Evolutionary conservation across 176 grass and related monocot species (phyloP).

Genomic region (Carex parvula): DNA sequence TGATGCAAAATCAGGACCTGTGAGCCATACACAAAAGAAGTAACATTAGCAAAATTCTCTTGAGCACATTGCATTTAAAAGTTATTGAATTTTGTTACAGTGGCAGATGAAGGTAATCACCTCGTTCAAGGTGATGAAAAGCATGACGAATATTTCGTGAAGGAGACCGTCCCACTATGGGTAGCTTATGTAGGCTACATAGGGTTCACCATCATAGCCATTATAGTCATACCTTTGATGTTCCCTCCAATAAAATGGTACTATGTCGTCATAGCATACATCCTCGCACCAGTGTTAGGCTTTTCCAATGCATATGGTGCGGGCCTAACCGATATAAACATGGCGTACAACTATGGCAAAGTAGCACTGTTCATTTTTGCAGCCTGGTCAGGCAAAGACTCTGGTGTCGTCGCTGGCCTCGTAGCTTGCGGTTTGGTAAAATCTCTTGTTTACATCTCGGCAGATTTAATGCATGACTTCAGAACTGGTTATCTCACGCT

Average conservation of each 20-base stretch:
- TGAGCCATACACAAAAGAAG: background rate
- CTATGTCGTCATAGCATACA: conserved; percentile 75
- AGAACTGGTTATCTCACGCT: conserved; percentile 89
- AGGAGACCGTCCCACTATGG: conserved; percentile 64
- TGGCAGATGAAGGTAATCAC: conserved; percentile 39
- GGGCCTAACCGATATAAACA: conserved; percentile 91
- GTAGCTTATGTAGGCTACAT: conserved; percentile 56
- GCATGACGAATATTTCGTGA: conserved; percentile 64
- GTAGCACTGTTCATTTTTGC: conserved; percentile 80
- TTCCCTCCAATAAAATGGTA: conserved; percentile 89
- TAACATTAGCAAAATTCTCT: background rate
- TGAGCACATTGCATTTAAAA: background rate
- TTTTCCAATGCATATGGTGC: conserved; percentile 98
- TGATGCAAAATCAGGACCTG: background rate
- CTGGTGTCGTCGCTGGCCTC: conserved; percentile 77
- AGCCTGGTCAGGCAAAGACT: conserved; percentile 71
- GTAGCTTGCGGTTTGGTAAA: conserved; percentile 73
- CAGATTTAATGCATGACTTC: conserved; percentile 97
- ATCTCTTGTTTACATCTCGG: conserved; percentile 73
- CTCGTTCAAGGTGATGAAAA: conserved; percentile 48
- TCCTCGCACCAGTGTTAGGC: conserved; percentile 70
- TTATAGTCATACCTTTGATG: conserved; percentile 64
- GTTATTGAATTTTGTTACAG: conserved; percentile 1
- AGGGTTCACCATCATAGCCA: conserved; percentile 41
- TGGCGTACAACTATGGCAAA: conserved; percentile 98